A percentile compares a stretch with the other conserved stretches of the same genome.
phyloP scores from a whole-genome alignment of 2,329 filamentous ascomycete genomes.

The Decorospora gaudefroyi region DNA sequence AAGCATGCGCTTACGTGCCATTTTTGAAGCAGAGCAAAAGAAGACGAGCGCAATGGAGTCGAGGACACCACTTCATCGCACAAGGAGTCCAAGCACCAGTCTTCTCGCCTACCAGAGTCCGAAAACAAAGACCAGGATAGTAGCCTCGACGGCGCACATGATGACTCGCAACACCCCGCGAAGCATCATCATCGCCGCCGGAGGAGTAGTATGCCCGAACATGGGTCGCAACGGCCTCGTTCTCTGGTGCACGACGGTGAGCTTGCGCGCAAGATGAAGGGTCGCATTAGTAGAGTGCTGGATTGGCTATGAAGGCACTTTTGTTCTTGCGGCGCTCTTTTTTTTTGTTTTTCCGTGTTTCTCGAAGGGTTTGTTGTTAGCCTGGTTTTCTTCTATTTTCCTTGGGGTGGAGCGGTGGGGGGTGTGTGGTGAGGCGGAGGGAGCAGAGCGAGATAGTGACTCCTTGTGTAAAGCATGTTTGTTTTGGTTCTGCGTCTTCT shows the following conservation, averaged over 20 bases:
- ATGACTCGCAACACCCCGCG: not conserved
- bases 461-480: too few relatives aligned
- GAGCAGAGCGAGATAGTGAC: too few relatives aligned
- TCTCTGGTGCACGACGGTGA: slow-evolving; percentile 1
- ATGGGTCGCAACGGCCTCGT: not conserved
- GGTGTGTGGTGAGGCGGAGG: too few relatives aligned
- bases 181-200: not conserved
- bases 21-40: not conserved
- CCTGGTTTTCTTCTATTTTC: not conserved
- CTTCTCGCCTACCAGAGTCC: too few relatives aligned
- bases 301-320: slow-evolving; percentile 15
- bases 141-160: not conserved
- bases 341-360: too few relatives aligned
- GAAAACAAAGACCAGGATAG: not conserved
- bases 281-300: slow-evolving; percentile 14
- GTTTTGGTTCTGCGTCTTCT: too few relatives aligned
- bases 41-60: not conserved
- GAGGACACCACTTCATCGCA: too few relatives aligned
- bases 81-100: not conserved
- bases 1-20: not conserved
- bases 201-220: not conserved
- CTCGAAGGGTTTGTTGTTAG: not conserved
- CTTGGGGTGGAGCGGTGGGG: not conserved
- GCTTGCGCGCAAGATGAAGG: slow-evolving; percentile 3
- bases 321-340: too few relatives aligned